Base-by-base conservation (phyloP, 176 grass and related monocot species). In the Musa schizocarpa region DNA sequence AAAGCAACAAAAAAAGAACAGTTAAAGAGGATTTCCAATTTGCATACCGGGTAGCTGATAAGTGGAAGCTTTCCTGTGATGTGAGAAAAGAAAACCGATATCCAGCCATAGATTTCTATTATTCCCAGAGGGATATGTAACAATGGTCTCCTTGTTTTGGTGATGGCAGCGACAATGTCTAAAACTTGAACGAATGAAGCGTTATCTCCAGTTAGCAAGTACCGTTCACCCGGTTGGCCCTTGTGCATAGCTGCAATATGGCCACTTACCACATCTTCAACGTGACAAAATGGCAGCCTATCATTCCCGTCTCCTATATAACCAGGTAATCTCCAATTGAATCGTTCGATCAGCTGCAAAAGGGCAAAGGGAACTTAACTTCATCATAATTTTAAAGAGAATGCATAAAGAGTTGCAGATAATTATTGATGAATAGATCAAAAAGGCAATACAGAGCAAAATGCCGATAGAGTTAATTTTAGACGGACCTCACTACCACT, bases 261-360 rank as follows among this genome's bases (percentile, higher is more conserved):
- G 20, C 95, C 95, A 80, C 55, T 86, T 63, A 94, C 95, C 72
- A 98, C 84, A 89, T 99, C 90, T 64, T 99, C 86, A 5, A 99
- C 80, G 43, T 99, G 88, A 72, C 82, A 87, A 80, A 94, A 89
- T 12, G 95, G 89, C 69, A 79, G 75, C 79, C 82, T 85, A 66
- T 98, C 88, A 74, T 87, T 86, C 51, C 88, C 95, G 55, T 84
- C 80, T 73, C 90, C 95, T 48, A 99, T 82, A 83, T 99, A 91
- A 64, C 95, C 95, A 64, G 95, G 95, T 72, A 99, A 65, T 24
- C 90, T 88, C 24, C 95, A 66, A 82, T 89, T 99, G 70, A 94
- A 99, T 72, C 90, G 87, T 82, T 99, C 95, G 19, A 99, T 91
- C 81, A 99, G 65, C 90, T 99, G 78, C 79, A 86, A 88, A 65